Evolutionary conservation across 768 basidiomycete genomes (phyloP), one percentile per base, ranked within the genome.

Genomic region (Suillus americanus): DNA sequence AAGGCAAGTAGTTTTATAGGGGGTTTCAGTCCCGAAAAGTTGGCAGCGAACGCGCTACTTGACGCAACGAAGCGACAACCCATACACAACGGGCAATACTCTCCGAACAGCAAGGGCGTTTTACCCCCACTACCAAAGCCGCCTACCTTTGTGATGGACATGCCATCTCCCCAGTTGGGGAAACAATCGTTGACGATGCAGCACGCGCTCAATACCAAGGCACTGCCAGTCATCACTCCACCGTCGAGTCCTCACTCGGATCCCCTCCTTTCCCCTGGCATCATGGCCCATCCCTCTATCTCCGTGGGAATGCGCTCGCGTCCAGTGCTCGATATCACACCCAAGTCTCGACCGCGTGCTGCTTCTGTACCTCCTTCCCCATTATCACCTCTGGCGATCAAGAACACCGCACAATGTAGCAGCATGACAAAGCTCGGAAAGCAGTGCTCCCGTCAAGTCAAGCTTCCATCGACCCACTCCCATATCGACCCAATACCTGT

Each of bases 391-490:
- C 67, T 71, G 62, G 40, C 68, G 18, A 66, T 64, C 41, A 72
- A 37, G 35, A 62, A 60, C 46, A 70, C 65, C 6, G 35, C 54
- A n/a, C 90, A 86, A 69, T 94, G 92, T 70, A 79, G 79, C 64
- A 89, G 85, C 5, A 76, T 82, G 43, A 93, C 90, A n/a, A 86
- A 86, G 71, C 78, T 83, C 16, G 88, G 85, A 12, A 84, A 82
- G 67, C 85, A 76, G 41, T 94, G 92, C 68, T 80, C 77, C 45
- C 84, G 89, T 62, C 79, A 76, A 65, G 83, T 91, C 43, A 89
- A 86, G 68, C 68, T 79, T 14, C 78, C 79, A 28, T 66, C 67
- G 45, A 70, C 67, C 10, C 71, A 75, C 65, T 62, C 65, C 16
- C 50, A 28, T 64, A 56, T 76, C 28, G 70, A 76, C 28, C 76